These are phyloP conservation scores for Yamadazyma songkhlaensis DNA, from an alignment of 1,139 yeast species.

Conservation along the genomic window DNA sequence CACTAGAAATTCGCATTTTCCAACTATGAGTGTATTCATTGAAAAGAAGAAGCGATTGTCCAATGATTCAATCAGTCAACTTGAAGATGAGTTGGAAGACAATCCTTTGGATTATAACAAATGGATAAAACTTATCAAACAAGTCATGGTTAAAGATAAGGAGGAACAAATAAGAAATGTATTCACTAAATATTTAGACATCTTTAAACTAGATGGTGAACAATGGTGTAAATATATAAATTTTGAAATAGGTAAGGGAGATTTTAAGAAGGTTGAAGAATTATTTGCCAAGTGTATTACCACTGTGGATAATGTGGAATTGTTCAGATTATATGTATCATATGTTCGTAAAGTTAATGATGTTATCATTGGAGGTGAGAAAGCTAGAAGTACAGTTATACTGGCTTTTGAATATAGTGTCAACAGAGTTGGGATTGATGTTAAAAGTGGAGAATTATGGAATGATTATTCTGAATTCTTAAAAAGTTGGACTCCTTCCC, in stretches of 20 bases:
- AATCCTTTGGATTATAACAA: slow-evolving; percentile 54
- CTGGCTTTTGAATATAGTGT: slow-evolving; percentile 87
- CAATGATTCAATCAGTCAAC: slow-evolving; percentile 51
- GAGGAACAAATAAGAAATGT: slow-evolving; percentile 59
- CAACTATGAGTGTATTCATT: slow-evolving; percentile 6
- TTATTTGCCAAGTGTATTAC: slow-evolving; percentile 63
- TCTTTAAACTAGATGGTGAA: slow-evolving; percentile 63
- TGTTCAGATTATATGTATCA: slow-evolving; percentile 74
- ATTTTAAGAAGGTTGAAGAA: slow-evolving; percentile 63
- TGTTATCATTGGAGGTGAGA: slow-evolving; percentile 79
- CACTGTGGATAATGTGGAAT: slow-evolving; percentile 55
- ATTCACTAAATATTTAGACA: slow-evolving; percentile 58
- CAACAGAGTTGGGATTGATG: slow-evolving; percentile 74
- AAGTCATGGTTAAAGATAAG: slow-evolving; percentile 55
- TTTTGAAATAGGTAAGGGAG: slow-evolving; percentile 66
- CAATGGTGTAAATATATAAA: slow-evolving; percentile 76
- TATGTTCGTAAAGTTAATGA: slow-evolving; percentile 81
- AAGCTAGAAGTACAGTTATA: slow-evolving; percentile 70
- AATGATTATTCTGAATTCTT: slow-evolving; percentile 78
- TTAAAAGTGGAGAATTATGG: slow-evolving; percentile 74
- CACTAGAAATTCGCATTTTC: slow-evolving; percentile 1
- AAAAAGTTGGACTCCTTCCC: slow-evolving; percentile 72
- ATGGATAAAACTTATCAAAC: slow-evolving; percentile 59
- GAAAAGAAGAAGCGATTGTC: slow-evolving; percentile 31
- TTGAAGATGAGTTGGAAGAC: slow-evolving; percentile 58